Evolutionary conservation across 2,329 filamentous ascomycete species (phyloP), one percentile per base, ranked within the genome.

Genomic region (Tolypocladium sp.): DNA sequence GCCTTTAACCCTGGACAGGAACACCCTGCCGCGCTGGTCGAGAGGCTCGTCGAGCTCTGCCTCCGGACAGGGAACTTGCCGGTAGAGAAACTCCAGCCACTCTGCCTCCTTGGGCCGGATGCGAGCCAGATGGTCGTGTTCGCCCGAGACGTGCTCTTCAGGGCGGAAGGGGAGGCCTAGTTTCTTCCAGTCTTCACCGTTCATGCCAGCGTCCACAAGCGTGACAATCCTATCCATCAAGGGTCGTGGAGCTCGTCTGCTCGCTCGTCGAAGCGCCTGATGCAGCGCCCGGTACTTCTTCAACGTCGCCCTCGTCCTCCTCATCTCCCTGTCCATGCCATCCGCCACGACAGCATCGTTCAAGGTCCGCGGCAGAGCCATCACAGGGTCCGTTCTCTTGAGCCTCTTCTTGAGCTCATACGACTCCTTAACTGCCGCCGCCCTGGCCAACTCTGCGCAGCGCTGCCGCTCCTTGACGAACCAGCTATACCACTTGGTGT

Each of bases 261-360:
- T 52, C 27, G 65, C 62, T n/a, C 63, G 55, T 46, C 57, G 41
- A 10, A 67, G 46, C 2, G 57, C 56, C 17, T 64, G 59, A 12
- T 60, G 51, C 13, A 69, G 55, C n/a, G 25, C 55, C 40, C 59
- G 52, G 9, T 63, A 67, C 25, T 41, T 57, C 7, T 25, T 57
- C 37, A 69, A 30, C 4, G 63, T 57, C 9, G 54, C 53, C 20
- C 62, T 52, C 3, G 59, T 62, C 59, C 62, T 63, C 20, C 59
- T 64, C 68, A 70, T 69, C 4, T 65, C 61, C 6, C 46, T 56
- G 35, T 68, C 65, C 62, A 69, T 62, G 25, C 51, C 58, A 37
- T 68, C 62, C 2, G 57, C 35, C 13, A 20, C 38, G 3, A 40
- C 15, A 20, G 20, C 38, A 6, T 40, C 38, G 38, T 40, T 40